Evolutionary conservation across 73 alveolate genomes (phyloP), one percentile per base, ranked within the genome.

Genomic region (Strombidium stylifer): DNA sequence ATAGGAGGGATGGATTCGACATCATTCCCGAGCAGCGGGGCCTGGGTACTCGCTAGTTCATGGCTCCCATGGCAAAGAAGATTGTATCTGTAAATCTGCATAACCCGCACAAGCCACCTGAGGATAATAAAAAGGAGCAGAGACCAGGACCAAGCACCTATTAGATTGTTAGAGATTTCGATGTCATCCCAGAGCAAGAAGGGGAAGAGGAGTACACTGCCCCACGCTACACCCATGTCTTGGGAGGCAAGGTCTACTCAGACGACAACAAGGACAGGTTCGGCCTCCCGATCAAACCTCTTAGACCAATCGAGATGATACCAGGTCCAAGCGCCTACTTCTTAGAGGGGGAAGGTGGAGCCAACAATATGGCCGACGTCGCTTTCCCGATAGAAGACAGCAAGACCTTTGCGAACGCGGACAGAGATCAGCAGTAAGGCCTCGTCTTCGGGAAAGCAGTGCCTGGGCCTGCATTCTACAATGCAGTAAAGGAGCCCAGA

Each of bases 391-490:
- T 62, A 20, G 67, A 53, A 28, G 25, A 12, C 26, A 27, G 40
- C 34, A 44, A 64, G 18, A 6, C 2, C 8, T 7, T 31, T 21
- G 47, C 54, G 21, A 7, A 21, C 26, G 41, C 16, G 19, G 46
- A 11, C 3, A n/a, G n/a, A n/a, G n/a, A n/a, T n/a, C n/a, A n/a
- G n/a, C n/a, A n/a, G n/a, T n/a, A n/a, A n/a, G n/a, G n/a, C n/a
- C n/a, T n/a, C n/a, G n/a, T n/a, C n/a, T n/a, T n/a, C n/a, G 21
- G 57, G 16, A 24, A 26, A 35, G 68, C 61, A 28, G 82, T 51
- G 52, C 94, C 94, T 15, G 94, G 94, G 15, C 94, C 94, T 4
- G 85, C 94, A 8, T 84, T 27, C 45, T 84, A 84, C 54, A 84
- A 84, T 57, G 80, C 89, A 36, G 56, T 31, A 15, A 24, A 12